A percentile compares a stretch with the other conserved stretches of the same genome.
Evolutionary conservation across 805 yeast genomes (phyloP).

Genomic region (Ogataea trehaloabstinens): DNA sequence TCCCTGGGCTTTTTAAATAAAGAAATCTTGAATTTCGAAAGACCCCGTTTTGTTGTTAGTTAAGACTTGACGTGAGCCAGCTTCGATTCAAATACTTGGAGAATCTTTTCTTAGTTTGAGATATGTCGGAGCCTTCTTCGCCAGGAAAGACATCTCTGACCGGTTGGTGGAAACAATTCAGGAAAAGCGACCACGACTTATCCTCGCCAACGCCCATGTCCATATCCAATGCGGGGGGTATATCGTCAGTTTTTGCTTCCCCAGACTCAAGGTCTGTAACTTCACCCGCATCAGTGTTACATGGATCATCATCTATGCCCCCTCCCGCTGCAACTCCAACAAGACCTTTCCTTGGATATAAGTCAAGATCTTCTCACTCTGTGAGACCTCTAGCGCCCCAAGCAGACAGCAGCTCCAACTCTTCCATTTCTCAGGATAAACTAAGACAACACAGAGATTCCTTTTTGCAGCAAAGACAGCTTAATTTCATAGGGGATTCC

Average conservation of each 20-base stretch:
- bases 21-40: too few species aligned
- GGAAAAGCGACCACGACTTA: slow-evolving; percentile 16
- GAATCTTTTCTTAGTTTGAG: too few species aligned
- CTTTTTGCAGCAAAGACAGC: slow-evolving; percentile 41
- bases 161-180: slow-evolving; percentile 32
- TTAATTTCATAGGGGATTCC: slow-evolving; percentile 44
- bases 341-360: slow-evolving; percentile 49
- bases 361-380: slow-evolving; percentile 49
- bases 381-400: slow-evolving; percentile 32
- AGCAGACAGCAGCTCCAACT: slow-evolving; percentile 28
- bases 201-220: slow-evolving; percentile 15
- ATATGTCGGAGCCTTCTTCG: slow-evolving; percentile 28
- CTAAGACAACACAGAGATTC: slow-evolving; percentile 49
- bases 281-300: slow-evolving; percentile 12
- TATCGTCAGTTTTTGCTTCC: slow-evolving; percentile 9
- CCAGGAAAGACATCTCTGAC: slow-evolving; percentile 27
- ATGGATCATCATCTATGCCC: slow-evolving; percentile 13
- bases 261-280: slow-evolving; percentile 9
- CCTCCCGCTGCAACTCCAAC: slow-evolving; percentile 31
- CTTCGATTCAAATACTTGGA: too few species aligned
- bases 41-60: too few species aligned
- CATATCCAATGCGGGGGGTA: slow-evolving; percentile 1
- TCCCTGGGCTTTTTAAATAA: too few species aligned
- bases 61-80: too few species aligned
- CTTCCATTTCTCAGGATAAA: slow-evolving; percentile 25